Evolutionary conservation across 257 asterid genomes (phyloP), one percentile per base, ranked within the genome.

Genomic region (Misopates orontium): DNA sequence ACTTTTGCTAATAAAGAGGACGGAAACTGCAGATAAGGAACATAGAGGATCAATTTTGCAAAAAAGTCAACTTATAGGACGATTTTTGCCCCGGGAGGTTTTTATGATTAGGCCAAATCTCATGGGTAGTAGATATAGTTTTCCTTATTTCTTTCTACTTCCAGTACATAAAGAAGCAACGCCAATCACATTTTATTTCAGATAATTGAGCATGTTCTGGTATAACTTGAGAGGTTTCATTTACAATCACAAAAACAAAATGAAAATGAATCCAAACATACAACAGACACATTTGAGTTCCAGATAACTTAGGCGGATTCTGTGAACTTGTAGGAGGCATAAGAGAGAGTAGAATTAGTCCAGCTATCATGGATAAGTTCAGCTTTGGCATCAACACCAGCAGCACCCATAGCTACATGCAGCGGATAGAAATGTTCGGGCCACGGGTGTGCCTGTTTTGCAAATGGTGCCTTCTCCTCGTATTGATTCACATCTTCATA

Each of bases 361-460:
- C 96, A 88, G 77, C 88, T 86, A 19, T 79, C 74, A 75, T 88
- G 95, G 59, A 82, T 82, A 45, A 81, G 85, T 64, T 84, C 83
- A 3, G 92, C 90, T 73, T 81, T 80, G 20, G 96, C 66, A 8
- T 77, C 24, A 60, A 52, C 79, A 57, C 94, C 89, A 1, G 94
- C 91, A 1, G 87, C 95, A 18, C 96, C 87, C 67, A 85, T 68
- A 42, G 91, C 96, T 14, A 84, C 91, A 60, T 77, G 88, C 58
- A 88, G 64, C 1, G 95, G 95, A 47, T 84, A 86, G 19, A 89
- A 79, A 79, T 86, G 95, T 5, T 89, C 93, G 0, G 95, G 86
- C 78, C 82, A 49, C 24, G 95, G 95, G 62, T 89, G 96, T 55
- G 89, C 90, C 10, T 60, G 78, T 72, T 78, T 87, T 1, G 91